Conservation (phyloP, 148 eudicot genomes). For the Selenicereus undatus region DNA sequence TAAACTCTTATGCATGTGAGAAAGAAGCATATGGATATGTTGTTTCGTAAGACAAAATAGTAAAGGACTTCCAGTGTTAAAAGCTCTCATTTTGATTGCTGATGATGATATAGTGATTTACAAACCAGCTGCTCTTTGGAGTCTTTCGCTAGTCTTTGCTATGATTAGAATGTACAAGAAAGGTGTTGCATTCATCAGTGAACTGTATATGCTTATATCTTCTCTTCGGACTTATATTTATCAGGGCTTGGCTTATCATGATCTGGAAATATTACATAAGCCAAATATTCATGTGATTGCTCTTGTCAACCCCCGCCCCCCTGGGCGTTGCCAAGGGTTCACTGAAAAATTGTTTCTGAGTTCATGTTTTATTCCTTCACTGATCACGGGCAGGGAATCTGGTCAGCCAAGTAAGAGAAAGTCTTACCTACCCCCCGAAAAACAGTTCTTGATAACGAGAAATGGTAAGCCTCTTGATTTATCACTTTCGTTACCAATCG, state of each 20-base stretch:
- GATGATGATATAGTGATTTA: not conserved
- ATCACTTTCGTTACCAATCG: no score
- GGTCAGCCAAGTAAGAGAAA: slow-evolving; percentile 95
- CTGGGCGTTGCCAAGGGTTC: not conserved
- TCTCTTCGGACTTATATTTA: not conserved
- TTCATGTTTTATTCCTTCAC: not conserved
- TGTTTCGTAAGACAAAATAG: not conserved
- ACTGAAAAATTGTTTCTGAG: slow-evolving; percentile 9
- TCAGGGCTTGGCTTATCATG: not conserved
- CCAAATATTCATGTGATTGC: not conserved
- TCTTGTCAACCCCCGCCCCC: no score
- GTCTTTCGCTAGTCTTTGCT: not conserved
- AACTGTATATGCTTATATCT: not conserved
- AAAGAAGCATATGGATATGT: no score
- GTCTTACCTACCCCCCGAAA: slow-evolving; percentile 71
- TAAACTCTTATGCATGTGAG: not conserved
- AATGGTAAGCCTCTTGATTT: slow-evolving; percentile 49
- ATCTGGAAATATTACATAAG: not conserved
- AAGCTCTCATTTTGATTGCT: no score
- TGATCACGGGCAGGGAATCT: slow-evolving; percentile 65
- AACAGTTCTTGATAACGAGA: slow-evolving; percentile 91
- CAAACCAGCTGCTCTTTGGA: not conserved
- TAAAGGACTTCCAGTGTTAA: not conserved
- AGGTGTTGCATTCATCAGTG: no score
- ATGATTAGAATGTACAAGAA: not conserved